phyloP scores from a whole-genome alignment of 192 early-diverging fungal species.

The Backusella psychrophila region DNA sequence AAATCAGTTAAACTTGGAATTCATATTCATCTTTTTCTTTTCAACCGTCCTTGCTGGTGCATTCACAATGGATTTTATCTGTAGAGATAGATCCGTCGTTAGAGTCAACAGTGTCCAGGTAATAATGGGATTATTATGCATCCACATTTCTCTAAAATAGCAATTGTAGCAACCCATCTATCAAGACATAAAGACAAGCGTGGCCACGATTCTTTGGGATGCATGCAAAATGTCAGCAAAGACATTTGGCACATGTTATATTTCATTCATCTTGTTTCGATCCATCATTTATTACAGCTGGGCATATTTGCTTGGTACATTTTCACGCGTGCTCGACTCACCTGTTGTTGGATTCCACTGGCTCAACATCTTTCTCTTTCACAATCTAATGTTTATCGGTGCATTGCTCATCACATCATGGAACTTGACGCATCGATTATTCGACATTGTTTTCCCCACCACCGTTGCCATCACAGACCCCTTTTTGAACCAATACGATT shows the following conservation, averaged over 20 bases:
- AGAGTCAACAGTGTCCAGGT: conserved; percentile 8
- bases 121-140: neutral
- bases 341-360: conserved; percentile 34
- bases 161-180: neutral
- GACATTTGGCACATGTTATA: neutral
- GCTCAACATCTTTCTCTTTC: conserved; percentile 28
- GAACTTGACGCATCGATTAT: conserved; percentile 24
- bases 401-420: neutral
- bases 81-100: neutral
- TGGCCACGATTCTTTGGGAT: neutral
- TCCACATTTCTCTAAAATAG: too few species aligned
- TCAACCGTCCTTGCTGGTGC: neutral
- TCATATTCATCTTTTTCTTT: conserved; percentile 22
- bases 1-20: conserved; percentile 29
- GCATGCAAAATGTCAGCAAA: neutral
- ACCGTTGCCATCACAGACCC: neutral
- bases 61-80: neutral
- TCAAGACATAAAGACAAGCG: neutral
- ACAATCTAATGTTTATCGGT: conserved; percentile 15
- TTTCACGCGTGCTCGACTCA: conserved; percentile 16
- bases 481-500: conserved; percentile 6
- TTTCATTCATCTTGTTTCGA: conserved; percentile 6
- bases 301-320: conserved; percentile 11
- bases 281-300: conserved; percentile 7
- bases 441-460: conserved; percentile 9